Percentiles rank a stretch among this genome's conserved stretches.
Evolutionary conservation across 176 grass and related monocot species (phyloP).

Genomic region (Typha latifolia): DNA sequence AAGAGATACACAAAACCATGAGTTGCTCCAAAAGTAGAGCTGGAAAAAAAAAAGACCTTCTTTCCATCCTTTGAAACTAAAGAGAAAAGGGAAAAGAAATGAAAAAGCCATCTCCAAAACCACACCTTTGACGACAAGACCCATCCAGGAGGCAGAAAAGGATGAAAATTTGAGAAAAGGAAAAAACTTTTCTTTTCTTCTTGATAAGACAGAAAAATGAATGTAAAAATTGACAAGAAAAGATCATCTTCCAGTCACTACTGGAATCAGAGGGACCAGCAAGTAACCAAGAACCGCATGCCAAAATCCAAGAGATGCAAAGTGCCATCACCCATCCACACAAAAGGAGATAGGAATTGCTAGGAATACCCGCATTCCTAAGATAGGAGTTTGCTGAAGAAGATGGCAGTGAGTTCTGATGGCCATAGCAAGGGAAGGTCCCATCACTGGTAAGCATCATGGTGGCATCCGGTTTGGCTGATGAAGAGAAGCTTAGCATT

Average conservation of each 20-base stretch:
- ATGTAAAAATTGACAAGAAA: constrained; percentile 19
- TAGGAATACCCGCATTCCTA: constrained; percentile 1
- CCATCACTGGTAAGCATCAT: constrained; percentile 17
- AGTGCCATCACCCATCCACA: background rate
- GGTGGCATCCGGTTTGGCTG: constrained; percentile 12
- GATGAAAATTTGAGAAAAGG: constrained; percentile 13
- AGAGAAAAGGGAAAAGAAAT: background rate
- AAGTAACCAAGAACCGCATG: background rate
- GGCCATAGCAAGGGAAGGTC: constrained; percentile 11
- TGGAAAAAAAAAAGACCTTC: too few species aligned
- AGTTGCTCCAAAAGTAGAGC: too few species aligned
- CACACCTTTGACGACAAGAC: constrained; percentile 38
- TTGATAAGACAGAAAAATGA: constrained; percentile 40
- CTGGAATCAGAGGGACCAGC: constrained; percentile 26
- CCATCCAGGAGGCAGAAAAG: constrained; percentile 36
- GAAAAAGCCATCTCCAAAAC: too few species aligned
- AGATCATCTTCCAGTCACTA: constrained; percentile 17
- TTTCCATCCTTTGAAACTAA: too few species aligned
- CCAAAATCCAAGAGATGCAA: background rate
- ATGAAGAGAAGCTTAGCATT: constrained; percentile 39
- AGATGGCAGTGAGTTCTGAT: constrained; percentile 13
- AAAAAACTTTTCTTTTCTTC: constrained; percentile 29
- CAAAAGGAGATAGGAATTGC: background rate
- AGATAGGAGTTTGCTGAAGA: constrained; percentile 14
- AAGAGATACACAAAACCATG: too few species aligned